phyloP scores from a whole-genome alignment of 2,329 filamentous ascomycete genomes.

The Ceratocystis colombiana region DNA sequence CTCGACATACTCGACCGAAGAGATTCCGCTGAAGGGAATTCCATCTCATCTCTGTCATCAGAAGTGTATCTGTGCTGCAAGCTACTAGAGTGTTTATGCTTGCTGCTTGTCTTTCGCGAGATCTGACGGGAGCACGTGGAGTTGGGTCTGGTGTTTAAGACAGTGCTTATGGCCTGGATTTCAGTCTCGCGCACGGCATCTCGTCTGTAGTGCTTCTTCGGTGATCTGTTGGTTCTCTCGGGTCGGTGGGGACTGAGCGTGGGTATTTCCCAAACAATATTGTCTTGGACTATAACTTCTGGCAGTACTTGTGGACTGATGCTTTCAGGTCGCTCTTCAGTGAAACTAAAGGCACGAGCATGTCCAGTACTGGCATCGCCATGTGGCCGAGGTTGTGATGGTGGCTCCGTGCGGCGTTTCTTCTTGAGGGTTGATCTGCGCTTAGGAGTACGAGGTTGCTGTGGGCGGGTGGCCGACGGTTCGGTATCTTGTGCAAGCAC shows the following conservation, averaged over 20 bases:
- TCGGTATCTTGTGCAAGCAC: conserved; percentile 26
- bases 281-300: conserved; percentile 16
- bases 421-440: conserved; percentile 32
- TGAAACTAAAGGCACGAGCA: conserved; percentile 51
- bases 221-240: conserved; percentile 17
- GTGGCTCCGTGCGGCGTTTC: conserved; percentile 39
- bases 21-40: conserved; percentile 60
- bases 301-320: conserved; percentile 36
- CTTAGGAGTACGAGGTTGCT: conserved; percentile 26
- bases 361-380: not conserved
- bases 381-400: conserved; percentile 34
- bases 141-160: conserved; percentile 44
- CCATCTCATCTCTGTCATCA: conserved; percentile 42
- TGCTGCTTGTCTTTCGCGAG: conserved; percentile 43
- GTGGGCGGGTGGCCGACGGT: conserved; percentile 25
- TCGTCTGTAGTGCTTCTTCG: conserved; percentile 17
- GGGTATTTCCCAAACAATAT: conserved; percentile 23
- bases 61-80: conserved; percentile 39
- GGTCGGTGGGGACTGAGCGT: conserved; percentile 23
- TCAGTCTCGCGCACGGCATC: conserved; percentile 75
- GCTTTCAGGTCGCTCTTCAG: conserved; percentile 47
- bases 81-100: conserved; percentile 50
- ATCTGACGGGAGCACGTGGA: conserved; percentile 50
- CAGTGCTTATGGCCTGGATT: conserved; percentile 71
- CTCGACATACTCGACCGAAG: conserved; percentile 68